Evolutionary conservation across 345 rosid genomes (phyloP), one percentile per base, ranked within the genome.

Genomic region (Viola odorata): DNA sequence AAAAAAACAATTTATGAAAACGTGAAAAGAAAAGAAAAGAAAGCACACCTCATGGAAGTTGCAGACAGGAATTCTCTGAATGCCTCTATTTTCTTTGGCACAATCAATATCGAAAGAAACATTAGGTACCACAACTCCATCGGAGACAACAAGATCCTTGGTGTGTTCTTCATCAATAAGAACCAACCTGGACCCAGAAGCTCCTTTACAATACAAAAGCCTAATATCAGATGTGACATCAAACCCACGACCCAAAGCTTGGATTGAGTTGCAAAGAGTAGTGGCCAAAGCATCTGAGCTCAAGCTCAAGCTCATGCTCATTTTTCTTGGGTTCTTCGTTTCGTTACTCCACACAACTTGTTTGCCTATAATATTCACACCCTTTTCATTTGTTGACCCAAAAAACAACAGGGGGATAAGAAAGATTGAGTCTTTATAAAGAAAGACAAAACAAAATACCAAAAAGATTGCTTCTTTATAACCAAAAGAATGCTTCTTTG

Each of bases 221-320:
- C 99, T 79, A 48, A 90, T 89, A 81, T 94, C 97, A 9, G 95
- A 94, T 65, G 97, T 87, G 42, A 94, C 99, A 69, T 68, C 67
- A 56, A 68, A 68, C 23, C 72, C 72, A 53, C 97, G 87, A 53
- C 97, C 99, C 75, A 94, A 17, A 73, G 99, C 96, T 71, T 90
- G 96, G 76, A 94, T 84, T 73, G 96, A 86, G 81, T 85, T 88
- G 60, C 56, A 79, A 38, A 90, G 80, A 54, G 96, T 94, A 45
- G 96, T 73, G 42, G 74, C 73, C 83, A 94, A 71, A 57, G 91
- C 89, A 73, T 85, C 89, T 0, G 62, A 62, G 45, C 77, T 63
- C 63, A 71, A 66, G 71, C 68, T 63, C 69, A 69, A 62, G 45
- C 77, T 63, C 63, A 71, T 64, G 71, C 68, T 63, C 69, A 69